Evolutionary conservation across 768 basidiomycete genomes (phyloP), one percentile per base, ranked within the genome.

Genomic region (Kwoniella heveanensis): DNA sequence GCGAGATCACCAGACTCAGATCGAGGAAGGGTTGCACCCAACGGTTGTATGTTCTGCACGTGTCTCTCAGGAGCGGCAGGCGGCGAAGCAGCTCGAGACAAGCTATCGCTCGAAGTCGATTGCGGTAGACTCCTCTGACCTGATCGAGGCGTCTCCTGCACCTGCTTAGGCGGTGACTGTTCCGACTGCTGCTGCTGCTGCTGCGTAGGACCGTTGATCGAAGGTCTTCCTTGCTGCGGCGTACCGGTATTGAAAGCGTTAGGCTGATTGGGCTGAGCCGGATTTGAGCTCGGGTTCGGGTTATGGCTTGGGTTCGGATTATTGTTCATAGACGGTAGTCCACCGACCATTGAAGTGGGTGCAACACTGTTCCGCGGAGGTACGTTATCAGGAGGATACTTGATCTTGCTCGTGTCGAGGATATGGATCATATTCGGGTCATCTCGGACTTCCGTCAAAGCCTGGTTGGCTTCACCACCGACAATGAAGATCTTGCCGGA

Each of bases 391-490:
- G 80, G 62, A 2, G 92, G 92, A 77, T 96, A 95, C 81, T 93
- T 92, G 83, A 95, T 95, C 76, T 95, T 90, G 77, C 94, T 92
- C 8, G 95, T 97, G 79, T 99, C 96, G 64, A 99, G 84, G 62
- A 96, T 86, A 77, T 97, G 90, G n/a, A 95, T 85, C 53, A 90
- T 75, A 22, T 84, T 85, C 10, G 89, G 86, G 79, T 97, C 92
- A 57, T 96, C 94, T 8, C 84, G 82, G 71, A 86, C 87, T 37
- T 85, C 73, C 15, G 73, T 67, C 79, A 17, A 88, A 85, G 39
- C 87, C 83, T 79, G 89, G 88, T 79, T 79, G 0, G 91, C 91
- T 81, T 98, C 96, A 19, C 96, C 96, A 46, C 96, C 96, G 17
- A 99, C 85, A 5, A 99, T 93, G 69, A 91, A 91, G 4, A 99